Base-by-base conservation (phyloP, 23 red algal genomes). In the Gracilariopsis chorda region DNA sequence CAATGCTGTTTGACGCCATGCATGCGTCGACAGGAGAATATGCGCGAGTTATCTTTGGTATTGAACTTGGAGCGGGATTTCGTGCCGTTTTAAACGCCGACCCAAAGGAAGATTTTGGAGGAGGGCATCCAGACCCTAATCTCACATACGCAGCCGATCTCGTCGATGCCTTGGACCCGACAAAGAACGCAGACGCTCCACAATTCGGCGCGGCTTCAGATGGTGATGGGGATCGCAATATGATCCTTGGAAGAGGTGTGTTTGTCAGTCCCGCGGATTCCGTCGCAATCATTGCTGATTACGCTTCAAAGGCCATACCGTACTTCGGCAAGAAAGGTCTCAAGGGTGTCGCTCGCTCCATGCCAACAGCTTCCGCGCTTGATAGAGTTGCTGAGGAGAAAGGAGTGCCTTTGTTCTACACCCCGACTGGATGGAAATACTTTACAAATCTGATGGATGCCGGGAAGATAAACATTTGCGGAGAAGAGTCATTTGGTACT, bases 211-310 rank as follows among this genome's bases (percentile, higher is more conserved):
- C 97, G 27, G 97, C 97, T 20, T 96, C 91, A 13, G 97, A 99
- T 74, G 97, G 97, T 23, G 97, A 99, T 60, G 97, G 97, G 48
- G 97, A 99, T 79, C 97, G 97, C n/a, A 96, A 96, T 58, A 96
- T 99, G 93, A 94, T 99, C 62, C 71, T 99, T 10, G 97, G 97
- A 14, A 62, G 70, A 29, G 97, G 97, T 49, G 96, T 99, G 51
- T 96, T 96, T 48, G 97, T 99, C 47, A 96, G 93, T 0, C 97
- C 97, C 17, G 86, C 73, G 33, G 97, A 99, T 70, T 99, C 97
- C 11, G 87, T 99, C 19, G 97, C 97, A 9, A 77, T 99, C 30
- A 96, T 99, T 81, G 87, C 92, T 7, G 93, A 90, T 12, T 77
- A 92, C 46, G 95, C 95, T 33, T 55, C 25, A 0, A 16, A 65